Evolutionary conservation across 352 stramenopile genomes (phyloP).

Genomic region (Pythium insidiosum): DNA sequence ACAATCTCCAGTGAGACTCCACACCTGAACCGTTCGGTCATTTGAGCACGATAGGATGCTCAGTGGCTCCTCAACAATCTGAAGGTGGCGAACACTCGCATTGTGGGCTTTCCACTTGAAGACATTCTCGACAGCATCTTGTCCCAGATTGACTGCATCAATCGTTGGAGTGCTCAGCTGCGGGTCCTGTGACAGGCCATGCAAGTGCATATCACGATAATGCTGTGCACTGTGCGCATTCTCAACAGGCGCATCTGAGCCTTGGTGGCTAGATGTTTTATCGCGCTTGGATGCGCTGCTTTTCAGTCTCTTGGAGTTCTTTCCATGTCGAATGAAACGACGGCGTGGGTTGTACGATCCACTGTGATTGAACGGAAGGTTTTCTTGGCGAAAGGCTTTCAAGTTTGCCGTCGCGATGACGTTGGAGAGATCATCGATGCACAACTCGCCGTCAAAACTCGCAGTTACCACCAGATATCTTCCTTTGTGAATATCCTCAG

Average conservation of each 20-base stretch:
- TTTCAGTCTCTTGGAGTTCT: slow-evolving; percentile 44
- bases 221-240: no score
- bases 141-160: no score
- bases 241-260: no score
- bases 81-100: slow-evolving; percentile 36
- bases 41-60: slow-evolving; percentile 54
- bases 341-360: slow-evolving; percentile 66
- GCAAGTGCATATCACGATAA: no score
- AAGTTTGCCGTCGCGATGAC: slow-evolving; percentile 30
- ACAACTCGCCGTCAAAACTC: slow-evolving; percentile 37
- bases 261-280: no score
- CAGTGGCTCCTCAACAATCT: slow-evolving; percentile 48
- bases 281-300: no score
- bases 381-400: slow-evolving; percentile 46
- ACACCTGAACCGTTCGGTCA: slow-evolving; percentile 54
- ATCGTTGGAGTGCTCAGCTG: no score
- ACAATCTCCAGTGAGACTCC: slow-evolving; percentile 34
- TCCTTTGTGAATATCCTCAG: slow-evolving; percentile 32
- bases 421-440: slow-evolving; percentile 41
- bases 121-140: slow-evolving; percentile 32
- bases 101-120: slow-evolving; percentile 45
- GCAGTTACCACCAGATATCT: slow-evolving; percentile 33
- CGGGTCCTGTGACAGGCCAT: no score
- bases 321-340: slow-evolving; percentile 58
- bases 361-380: slow-evolving; percentile 39